Conservation (phyloP, 164 flowering plant species). For the Nymphaea thermarum region DNA sequence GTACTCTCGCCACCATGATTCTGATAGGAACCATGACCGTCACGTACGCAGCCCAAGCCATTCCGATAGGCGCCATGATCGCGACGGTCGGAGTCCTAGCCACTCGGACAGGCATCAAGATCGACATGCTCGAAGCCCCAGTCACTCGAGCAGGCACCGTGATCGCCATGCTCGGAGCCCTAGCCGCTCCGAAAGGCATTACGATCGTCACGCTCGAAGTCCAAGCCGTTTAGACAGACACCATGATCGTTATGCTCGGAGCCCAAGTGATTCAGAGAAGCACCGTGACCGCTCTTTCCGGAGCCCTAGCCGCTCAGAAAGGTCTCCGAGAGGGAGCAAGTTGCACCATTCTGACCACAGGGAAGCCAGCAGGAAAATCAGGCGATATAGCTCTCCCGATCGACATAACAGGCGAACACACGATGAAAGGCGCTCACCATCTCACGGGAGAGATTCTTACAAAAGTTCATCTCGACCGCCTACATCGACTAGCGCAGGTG, state of each 20-base stretch:
- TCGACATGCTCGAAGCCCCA: constrained; percentile 1
- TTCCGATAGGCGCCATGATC: constrained; percentile 25
- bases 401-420: constrained; percentile 23
- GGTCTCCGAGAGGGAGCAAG: constrained; percentile 35
- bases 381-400: constrained; percentile 4
- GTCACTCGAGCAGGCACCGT: constrained; percentile 14
- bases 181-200: background rate
- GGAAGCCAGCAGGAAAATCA: constrained; percentile 13
- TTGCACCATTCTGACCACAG: constrained; percentile 18
- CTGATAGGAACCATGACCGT: constrained; percentile 45
- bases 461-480: constrained; percentile 13
- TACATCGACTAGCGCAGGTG: background rate
- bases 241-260: background rate
- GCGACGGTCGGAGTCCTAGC: constrained; percentile 39
- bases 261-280: constrained; percentile 10
- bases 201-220: background rate
- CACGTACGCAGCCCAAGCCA: constrained; percentile 41
- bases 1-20: background rate
- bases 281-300: constrained; percentile 15
- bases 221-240: background rate
- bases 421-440: constrained; percentile 26
- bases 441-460: constrained; percentile 22
- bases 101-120: constrained; percentile 7
- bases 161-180: constrained; percentile 2
- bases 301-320: constrained; percentile 21